Percentiles rank a stretch among this genome's conserved stretches.
Evolutionary conservation across 257 asterid genomes (phyloP).

Genomic region (Capsicum rhomboideum): DNA sequence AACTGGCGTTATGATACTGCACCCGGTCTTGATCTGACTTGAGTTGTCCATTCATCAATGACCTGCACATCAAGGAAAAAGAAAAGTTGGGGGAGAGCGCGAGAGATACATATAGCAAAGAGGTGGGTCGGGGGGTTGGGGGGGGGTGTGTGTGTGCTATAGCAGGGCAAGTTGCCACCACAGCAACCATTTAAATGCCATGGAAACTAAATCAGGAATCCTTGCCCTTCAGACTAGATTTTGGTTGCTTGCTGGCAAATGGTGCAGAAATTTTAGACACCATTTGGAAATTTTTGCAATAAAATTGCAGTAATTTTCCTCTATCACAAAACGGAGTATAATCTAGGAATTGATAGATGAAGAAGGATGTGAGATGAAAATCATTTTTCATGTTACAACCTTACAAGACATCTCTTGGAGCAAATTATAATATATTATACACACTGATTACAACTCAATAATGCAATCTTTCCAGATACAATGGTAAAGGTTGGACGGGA

Average conservation of each 20-base stretch:
- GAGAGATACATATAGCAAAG: too few species aligned
- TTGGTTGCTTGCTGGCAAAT: constrained; percentile 65
- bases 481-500: background rate
- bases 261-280: constrained; percentile 34
- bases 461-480: background rate
- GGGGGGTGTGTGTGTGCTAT: background rate
- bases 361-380: background rate
- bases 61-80: constrained; percentile 41
- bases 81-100: background rate
- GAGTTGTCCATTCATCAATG: constrained; percentile 80
- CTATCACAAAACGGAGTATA: background rate
- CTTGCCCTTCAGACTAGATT: constrained; percentile 24
- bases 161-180: constrained; percentile 18
- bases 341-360: background rate
- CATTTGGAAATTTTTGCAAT: constrained; percentile 38
- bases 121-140: too few species aligned
- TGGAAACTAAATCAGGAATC: constrained; percentile 7
- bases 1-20: background rate
- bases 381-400: background rate
- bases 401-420: background rate
- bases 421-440: background rate
- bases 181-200: constrained; percentile 9
- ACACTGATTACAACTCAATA: background rate
- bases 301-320: background rate
- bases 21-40: constrained; percentile 70